Base-by-base conservation (phyloP, 331 rosid species). In the Quercus lobata region DNA sequence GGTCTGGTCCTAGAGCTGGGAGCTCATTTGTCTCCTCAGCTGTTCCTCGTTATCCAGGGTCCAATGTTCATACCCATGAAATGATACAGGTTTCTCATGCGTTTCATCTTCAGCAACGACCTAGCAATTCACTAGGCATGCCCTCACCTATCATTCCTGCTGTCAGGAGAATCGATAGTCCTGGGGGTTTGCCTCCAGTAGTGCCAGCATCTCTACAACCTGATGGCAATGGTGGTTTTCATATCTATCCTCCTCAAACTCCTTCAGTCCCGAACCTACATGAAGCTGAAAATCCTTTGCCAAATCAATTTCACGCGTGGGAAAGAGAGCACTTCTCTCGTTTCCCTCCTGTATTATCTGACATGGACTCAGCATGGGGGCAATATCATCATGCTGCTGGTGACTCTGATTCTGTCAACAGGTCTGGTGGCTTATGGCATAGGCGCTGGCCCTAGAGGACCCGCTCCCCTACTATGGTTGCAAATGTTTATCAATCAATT, bases 1-100 rank as follows among this genome's bases (percentile, higher is more conserved):
- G 82, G 71, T 41, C 82, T 56, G 60, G 55, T 71, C 70, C 82
- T 18, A 71, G 76, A 57, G 82, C 37, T 41, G 82, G 74, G 49
- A 78, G 76, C 71, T 78, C 82, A 57, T 55, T 78, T 35, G 57
- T 69, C 16, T 22, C 66, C 3, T 55, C 81, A 19, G 37, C 35
- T 18, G 71, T 78, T 56, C 82, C 82, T 27, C 76, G 46, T 35
- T 57, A 21, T 37, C 60, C 70, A 24, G 71, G 55, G 9, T 1
- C 60, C 71, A 57, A 56, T 27, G 71, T 71, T 57, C 58, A 24
- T 46, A 4, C 76, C 66, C 82, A 44, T 3, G 82, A 78, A 46
- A 58, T 54, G 69, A 44, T 70, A 29, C 76, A 58, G 29, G 34
- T 34, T 68, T 68, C 72, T 27, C 72, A 68, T 34, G 52, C 82